A percentile compares a stretch with the other conserved stretches of the same genome.
These are phyloP conservation scores for Golubevia sp. DNA, from an alignment of 1,284 basidiomycete species.

Conservation along the genomic window DNA sequence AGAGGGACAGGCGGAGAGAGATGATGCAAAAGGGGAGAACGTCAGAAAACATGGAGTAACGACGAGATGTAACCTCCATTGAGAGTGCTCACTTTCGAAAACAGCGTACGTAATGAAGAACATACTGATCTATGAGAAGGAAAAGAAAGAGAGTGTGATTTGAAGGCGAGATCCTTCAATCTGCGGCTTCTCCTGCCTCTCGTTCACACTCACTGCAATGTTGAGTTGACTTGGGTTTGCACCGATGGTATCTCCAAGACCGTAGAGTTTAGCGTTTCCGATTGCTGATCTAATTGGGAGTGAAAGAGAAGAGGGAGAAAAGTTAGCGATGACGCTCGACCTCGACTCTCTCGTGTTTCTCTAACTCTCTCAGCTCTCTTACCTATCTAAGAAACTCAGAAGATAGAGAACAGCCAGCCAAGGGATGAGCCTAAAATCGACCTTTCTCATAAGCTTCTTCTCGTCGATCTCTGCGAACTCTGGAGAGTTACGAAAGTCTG, in stretches of 20 bases:
- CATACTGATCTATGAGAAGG: conserved; percentile 4
- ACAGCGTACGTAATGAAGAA: conserved; percentile 38
- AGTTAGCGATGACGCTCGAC: not conserved
- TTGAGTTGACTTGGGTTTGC: conserved; percentile 19
- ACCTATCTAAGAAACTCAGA: not conserved
- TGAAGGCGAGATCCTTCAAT: too few relatives aligned
- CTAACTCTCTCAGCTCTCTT: too few relatives aligned
- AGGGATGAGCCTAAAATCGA: not conserved
- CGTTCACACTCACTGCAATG: conserved; percentile 13
- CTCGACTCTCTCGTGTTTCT: too few relatives aligned
- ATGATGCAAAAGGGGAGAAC: not conserved
- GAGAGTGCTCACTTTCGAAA: not conserved
- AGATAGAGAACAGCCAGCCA: not conserved
- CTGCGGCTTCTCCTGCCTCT: too few relatives aligned
- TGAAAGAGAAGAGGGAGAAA: not conserved
- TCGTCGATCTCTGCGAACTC: not conserved
- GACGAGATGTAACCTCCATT: too few relatives aligned
- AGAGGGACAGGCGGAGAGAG: not conserved
- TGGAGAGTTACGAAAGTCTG: not conserved
- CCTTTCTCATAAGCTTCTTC: not conserved
- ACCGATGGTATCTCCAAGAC: conserved; percentile 19
- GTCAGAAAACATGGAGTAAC: too few relatives aligned
- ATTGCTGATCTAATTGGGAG: not conserved
- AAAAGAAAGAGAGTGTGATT: too few relatives aligned
- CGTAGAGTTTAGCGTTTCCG: conserved; percentile 35